Base-by-base conservation (phyloP, 768 basidiomycete species). In the Solioccasus polychromus region DNA sequence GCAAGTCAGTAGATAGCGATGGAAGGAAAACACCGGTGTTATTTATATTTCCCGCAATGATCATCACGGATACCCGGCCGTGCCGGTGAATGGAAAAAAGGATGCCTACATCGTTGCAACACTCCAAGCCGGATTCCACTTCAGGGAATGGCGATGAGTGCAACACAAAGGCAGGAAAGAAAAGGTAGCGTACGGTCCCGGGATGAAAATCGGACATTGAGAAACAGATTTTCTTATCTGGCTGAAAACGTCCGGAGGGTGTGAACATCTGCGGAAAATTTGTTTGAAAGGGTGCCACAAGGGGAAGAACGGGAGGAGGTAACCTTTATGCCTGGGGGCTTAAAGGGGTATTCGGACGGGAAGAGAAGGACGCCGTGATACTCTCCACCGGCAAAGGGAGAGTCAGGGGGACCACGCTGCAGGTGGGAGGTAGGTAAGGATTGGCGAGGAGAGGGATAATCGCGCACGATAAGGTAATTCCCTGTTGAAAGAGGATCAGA, bases 71-170 rank as follows among this genome's bases (percentile, higher is more conserved):
- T 17, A 26, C 22, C 47, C 34, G 45, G 34, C 40, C 34, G 47
- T 5, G 9, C 24, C 47, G 20, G 44, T 11, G 31, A 14, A 41
- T 36, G 14, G 38, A 48, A 32, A 34, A 48, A n/a, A 44, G 20
- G 20, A 7, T 32, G 75, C 88, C 64, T 63, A 90, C 89, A 95
- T 95, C 11, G 92, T 95, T 18, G 89, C 86, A 10, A 94, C 90
- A 58, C 88, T 91, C 92, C 92, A 95, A 2, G 92, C 89, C 6
- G 92, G 92, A 65, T 93, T 93, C 92, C 92, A 93, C 88, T 92
- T 49, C 5, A 46, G 8, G n/a, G 0, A 1, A 38, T 30, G 11
- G 20, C 11, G 14, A 15, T 9, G 14, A 18, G n/a, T 19, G 4
- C 30, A 41, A 25, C 20, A 17, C 1, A 17, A n/a, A 34, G 14